These are phyloP conservation scores for Tuber magnatum DNA, from an alignment of 495 filamentous ascomycete genomes.

Conservation along the genomic window DNA sequence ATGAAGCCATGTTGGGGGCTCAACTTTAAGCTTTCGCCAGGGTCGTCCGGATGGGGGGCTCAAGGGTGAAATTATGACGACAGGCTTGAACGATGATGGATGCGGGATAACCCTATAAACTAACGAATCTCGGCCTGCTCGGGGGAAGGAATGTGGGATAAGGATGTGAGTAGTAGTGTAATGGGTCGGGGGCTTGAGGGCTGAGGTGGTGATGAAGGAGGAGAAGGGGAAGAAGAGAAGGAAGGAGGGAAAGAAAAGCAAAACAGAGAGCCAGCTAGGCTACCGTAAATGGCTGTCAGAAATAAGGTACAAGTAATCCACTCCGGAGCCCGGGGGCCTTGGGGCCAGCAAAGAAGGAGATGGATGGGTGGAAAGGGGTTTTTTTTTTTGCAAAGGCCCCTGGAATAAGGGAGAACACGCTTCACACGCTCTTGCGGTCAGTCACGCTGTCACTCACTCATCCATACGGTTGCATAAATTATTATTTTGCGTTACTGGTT, in stretches of 20 bases:
- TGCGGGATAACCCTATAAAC: neutral
- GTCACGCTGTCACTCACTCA: neutral
- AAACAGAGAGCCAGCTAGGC: neutral
- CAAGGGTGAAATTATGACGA: neutral
- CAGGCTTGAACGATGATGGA: neutral
- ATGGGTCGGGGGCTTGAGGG: neutral
- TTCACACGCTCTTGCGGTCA: constrained; percentile 1
- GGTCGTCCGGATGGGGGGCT: neutral
- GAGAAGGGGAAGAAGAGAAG: neutral
- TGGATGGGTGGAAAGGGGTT: neutral
- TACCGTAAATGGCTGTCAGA: neutral
- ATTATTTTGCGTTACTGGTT: constrained; percentile 1
- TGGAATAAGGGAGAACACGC: neutral
- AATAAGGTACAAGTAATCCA: neutral
- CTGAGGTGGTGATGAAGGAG: neutral
- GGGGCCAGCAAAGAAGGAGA: neutral
- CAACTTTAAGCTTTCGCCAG: neutral
- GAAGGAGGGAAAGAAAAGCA: neutral
- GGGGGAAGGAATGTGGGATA: neutral
- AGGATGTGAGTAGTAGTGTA: neutral
- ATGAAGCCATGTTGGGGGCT: constrained; percentile 29
- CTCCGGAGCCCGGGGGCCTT: neutral
- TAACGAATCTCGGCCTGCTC: neutral
- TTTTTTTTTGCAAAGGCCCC: constrained; percentile 4
- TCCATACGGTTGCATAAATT: neutral